Evolutionary conservation across 1,284 basidiomycete genomes (phyloP).

Genomic region (Boletus smithii): DNA sequence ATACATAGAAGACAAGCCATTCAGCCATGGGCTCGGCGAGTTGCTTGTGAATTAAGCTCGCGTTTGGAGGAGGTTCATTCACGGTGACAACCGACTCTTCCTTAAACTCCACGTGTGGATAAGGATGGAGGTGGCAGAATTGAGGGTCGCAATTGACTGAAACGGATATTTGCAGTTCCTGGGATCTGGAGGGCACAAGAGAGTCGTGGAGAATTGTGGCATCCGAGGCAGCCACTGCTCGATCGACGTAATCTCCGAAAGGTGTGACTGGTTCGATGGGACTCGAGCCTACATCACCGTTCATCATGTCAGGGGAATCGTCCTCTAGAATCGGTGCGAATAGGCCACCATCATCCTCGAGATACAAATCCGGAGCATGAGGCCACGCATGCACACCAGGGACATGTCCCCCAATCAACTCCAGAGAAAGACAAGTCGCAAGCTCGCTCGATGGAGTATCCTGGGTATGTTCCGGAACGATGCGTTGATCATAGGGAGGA

Average conservation of each 20-base stretch:
- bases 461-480: conserved; percentile 33
- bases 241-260: conserved; percentile 71
- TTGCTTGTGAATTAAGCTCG: conserved; percentile 61
- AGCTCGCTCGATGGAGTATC: conserved; percentile 16
- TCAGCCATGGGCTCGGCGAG: conserved; percentile 71
- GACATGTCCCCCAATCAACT: conserved; percentile 14
- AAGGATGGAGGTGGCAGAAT: conserved; percentile 19
- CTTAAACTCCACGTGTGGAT: conserved; percentile 14
- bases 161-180: conserved; percentile 22
- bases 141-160: conserved; percentile 20
- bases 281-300: conserved; percentile 56
- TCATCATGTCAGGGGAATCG: conserved; percentile 53
- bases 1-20: conserved; percentile 74
- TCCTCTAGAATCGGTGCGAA: conserved; percentile 67
- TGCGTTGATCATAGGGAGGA: conserved; percentile 37
- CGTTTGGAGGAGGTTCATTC: conserved; percentile 40
- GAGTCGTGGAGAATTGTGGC: conserved; percentile 21
- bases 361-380: conserved; percentile 17
- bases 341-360: conserved; percentile 43
- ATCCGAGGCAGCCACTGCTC: conserved; percentile 51
- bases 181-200: conserved; percentile 18
- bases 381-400: conserved; percentile 18
- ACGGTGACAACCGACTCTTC: conserved; percentile 8
- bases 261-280: conserved; percentile 71
- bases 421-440: conserved; percentile 20